Evolutionary conservation across 2,329 filamentous ascomycete genomes (phyloP), one percentile per base, ranked within the genome.

Genomic region (Monilinia polystroma): DNA sequence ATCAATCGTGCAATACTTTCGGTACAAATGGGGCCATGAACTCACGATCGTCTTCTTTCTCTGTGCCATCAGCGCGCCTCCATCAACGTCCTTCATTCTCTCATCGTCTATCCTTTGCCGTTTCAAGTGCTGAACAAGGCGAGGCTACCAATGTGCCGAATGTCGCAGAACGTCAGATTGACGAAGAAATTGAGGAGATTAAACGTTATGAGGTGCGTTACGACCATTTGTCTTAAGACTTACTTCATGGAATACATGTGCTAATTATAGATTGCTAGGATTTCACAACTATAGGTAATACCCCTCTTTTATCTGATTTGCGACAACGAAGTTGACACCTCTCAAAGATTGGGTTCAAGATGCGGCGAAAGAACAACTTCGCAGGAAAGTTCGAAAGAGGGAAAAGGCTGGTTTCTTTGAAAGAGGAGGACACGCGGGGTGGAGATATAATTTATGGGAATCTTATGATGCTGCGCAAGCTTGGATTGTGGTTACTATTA

Each of bases 151-250:
- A 80, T 68, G 80, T 81, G 59, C 79, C 81, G 14, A 82, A 77
- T 45, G 78, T 82, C 38, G 86, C 83, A 66, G 86, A 91, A 74
- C 85, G 89, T 69, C 87, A 89, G 70, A 92, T 96, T 72, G 90
- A 93, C 69, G 93, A 98, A 76, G 95, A 99, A 80, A 97, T 99
- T 76, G 93, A 91, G 35, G 90, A 97, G 81, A 98, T 99, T 77
- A 97, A 97, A 81, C 87, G 94, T 80, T 99, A 99, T 80, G 95
- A 97, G 81, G 87, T 89, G 77, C 70, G 79, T 70, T 32, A 60
- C 71, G 43, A 57, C 62, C 68, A 59, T 47, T 20, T 18, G 4
- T 43, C 6, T 49, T 49, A 18, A 3, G 1, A 32, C n/a, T 18
- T 1, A 20, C 5, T 35, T 43, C 47, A 10, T 20, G 35, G 14